phyloP scores from a whole-genome alignment of 495 filamentous ascomycete genomes.

The Hamigera avellanea region DNA sequence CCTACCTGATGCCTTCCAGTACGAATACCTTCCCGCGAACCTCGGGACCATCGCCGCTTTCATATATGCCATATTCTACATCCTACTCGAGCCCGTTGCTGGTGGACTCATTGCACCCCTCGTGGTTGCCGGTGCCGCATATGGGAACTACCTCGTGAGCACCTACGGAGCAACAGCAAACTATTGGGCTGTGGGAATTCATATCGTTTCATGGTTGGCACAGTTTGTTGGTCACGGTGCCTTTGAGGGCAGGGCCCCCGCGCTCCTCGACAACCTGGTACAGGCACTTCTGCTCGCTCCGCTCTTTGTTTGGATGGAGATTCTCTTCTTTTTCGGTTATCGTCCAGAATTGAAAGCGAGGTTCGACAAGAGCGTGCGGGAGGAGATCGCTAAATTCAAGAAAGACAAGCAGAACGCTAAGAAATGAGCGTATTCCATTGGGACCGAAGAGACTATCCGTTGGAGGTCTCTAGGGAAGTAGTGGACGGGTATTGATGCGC shows the following conservation, averaged over 20 bases:
- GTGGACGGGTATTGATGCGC: too few relatives aligned
- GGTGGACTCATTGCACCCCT: slow-evolving; percentile 62
- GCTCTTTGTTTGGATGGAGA: slow-evolving; percentile 96
- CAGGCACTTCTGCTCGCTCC: slow-evolving; percentile 91
- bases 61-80: slow-evolving; percentile 66
- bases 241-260: slow-evolving; percentile 81
- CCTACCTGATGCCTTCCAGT: slow-evolving; percentile 54
- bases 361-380: slow-evolving; percentile 60
- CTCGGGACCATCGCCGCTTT: slow-evolving; percentile 63
- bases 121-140: slow-evolving; percentile 60
- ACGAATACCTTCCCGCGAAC: slow-evolving; percentile 72
- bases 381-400: slow-evolving; percentile 41
- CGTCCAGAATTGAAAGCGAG: slow-evolving; percentile 72
- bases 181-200: slow-evolving; percentile 55
- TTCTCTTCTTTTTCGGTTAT: slow-evolving; percentile 86
- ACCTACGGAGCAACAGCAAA: slow-evolving; percentile 55
- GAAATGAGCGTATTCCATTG: neutral
- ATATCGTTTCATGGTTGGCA: slow-evolving; percentile 66
- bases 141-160: slow-evolving; percentile 59
- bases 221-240: slow-evolving; percentile 89
- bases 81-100: slow-evolving; percentile 89
- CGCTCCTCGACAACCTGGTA: slow-evolving; percentile 78
- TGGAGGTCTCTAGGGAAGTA: too few relatives aligned
- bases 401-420: slow-evolving; percentile 13
- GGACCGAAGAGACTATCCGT: too few relatives aligned